Conservation (phyloP, 805 yeast species). For the Torulaspora gathmanii region DNA sequence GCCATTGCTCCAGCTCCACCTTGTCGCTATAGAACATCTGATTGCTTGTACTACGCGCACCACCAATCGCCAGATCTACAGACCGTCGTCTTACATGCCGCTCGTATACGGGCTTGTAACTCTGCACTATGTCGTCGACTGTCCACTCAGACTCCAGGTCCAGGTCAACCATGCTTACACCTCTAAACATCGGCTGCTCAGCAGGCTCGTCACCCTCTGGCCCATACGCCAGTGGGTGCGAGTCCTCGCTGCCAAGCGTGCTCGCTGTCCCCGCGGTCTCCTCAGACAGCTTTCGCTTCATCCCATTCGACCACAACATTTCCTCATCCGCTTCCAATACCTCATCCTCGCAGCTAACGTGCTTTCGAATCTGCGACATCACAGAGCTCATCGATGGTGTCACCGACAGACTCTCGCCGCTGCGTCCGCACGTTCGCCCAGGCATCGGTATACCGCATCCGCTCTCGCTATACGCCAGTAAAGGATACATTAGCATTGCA, state of each 20-base stretch:
- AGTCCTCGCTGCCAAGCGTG: constrained; percentile 6
- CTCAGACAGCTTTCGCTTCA: constrained; percentile 11
- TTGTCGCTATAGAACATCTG: constrained; percentile 13
- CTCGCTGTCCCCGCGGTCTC: constrained; percentile 9
- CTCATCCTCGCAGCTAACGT: constrained; percentile 1
- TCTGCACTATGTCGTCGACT: constrained; percentile 18
- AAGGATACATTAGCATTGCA: constrained; percentile 7
- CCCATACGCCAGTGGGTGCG: constrained; percentile 11
- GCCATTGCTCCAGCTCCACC: constrained; percentile 33
- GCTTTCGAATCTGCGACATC: constrained; percentile 20
- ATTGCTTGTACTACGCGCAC: background rate
- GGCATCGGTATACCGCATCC: constrained; percentile 3
- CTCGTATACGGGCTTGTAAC: constrained; percentile 23
- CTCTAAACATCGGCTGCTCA: constrained; percentile 8
- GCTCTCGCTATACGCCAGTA: background rate
- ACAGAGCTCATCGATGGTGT: constrained; percentile 30
- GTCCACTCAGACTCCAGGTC: constrained; percentile 23
- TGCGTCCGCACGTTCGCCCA: background rate
- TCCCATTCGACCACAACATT: constrained; percentile 2
- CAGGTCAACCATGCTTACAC: constrained; percentile 25
- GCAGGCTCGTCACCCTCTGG: background rate
- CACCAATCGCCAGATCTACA: constrained; percentile 7
- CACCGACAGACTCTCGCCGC: constrained; percentile 7
- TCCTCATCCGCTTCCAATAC: constrained; percentile 5
- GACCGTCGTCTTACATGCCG: constrained; percentile 5